These are phyloP conservation scores for Talaromyces borbonicus DNA, from an alignment of 495 filamentous ascomycete species.

Conservation along the genomic window DNA sequence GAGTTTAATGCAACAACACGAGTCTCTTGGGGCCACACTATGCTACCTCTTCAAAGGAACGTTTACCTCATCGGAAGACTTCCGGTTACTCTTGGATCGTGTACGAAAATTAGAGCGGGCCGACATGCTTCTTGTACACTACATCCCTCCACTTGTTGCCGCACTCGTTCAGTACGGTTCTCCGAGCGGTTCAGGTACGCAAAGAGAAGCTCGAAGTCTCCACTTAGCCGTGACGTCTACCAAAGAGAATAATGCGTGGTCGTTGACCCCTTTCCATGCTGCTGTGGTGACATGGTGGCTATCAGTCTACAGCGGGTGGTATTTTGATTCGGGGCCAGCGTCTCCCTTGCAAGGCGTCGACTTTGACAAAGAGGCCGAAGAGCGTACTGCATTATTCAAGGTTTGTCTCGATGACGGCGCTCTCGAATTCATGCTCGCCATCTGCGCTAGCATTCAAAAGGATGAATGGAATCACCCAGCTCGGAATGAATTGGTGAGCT, in stretches of 20 bases:
- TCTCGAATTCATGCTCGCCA: slow-evolving; percentile 79
- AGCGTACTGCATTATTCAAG: slow-evolving; percentile 59
- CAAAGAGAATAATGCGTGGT: slow-evolving; percentile 57
- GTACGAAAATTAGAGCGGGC: slow-evolving; percentile 62
- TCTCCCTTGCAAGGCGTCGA: slow-evolving; percentile 46
- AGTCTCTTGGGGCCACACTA: slow-evolving; percentile 68
- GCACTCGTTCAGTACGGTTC: slow-evolving; percentile 67
- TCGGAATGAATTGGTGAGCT: slow-evolving; percentile 60
- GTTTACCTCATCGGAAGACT: slow-evolving; percentile 59
- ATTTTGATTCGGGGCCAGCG: slow-evolving; percentile 54
- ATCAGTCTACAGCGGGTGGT: slow-evolving; percentile 84
- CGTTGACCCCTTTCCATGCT: slow-evolving; percentile 62
- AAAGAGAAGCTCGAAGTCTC: slow-evolving; percentile 57
- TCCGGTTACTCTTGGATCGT: slow-evolving; percentile 53
- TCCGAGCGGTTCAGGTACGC: slow-evolving; percentile 47
- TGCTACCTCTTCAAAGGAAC: slow-evolving; percentile 66
- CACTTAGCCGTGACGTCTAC: slow-evolving; percentile 54
- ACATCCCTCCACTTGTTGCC: slow-evolving; percentile 65
- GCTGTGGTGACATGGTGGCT: slow-evolving; percentile 74
- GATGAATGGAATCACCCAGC: slow-evolving; percentile 76
- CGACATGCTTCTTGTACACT: slow-evolving; percentile 62
- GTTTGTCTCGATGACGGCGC: slow-evolving; percentile 80
- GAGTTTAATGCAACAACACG: slow-evolving; percentile 76
- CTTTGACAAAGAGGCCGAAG: slow-evolving; percentile 53
- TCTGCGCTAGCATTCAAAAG: slow-evolving; percentile 65